Conservation (phyloP, 1,284 basidiomycete species). For the Austroboletus rostrupii region DNA sequence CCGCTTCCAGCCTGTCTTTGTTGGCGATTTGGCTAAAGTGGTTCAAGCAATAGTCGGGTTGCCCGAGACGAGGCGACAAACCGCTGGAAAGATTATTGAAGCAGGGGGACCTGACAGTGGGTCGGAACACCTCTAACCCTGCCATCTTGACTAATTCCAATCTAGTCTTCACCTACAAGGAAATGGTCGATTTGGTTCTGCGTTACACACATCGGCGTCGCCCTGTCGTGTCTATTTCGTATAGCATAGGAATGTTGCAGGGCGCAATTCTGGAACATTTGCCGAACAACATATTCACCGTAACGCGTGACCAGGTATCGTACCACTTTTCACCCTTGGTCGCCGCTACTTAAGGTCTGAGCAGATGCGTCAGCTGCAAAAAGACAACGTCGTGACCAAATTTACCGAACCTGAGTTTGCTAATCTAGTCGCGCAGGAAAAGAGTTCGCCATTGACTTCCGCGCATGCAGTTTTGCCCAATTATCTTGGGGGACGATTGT, state of each 20-base stretch:
- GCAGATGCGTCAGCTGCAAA: constrained; percentile 57
- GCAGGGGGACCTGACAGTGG: constrained; percentile 65
- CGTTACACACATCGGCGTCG: constrained; percentile 48
- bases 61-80: constrained; percentile 37
- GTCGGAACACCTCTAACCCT: constrained; percentile 15
- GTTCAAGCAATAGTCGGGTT: constrained; percentile 56
- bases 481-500: constrained; percentile 38
- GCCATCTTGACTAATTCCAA: constrained; percentile 1
- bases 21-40: constrained; percentile 56
- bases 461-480: constrained; percentile 53
- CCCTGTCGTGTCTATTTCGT: constrained; percentile 60
- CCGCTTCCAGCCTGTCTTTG: constrained; percentile 67
- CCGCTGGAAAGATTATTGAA: constrained; percentile 60
- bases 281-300: constrained; percentile 60
- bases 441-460: constrained; percentile 37
- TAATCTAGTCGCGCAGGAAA: constrained; percentile 39
- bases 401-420: constrained; percentile 41
- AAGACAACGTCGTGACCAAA: constrained; percentile 52
- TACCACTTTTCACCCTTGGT: neutral
- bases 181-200: constrained; percentile 63
- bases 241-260: constrained; percentile 55
- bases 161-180: constrained; percentile 59
- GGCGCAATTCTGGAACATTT: constrained; percentile 58
- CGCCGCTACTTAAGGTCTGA: constrained; percentile 2
- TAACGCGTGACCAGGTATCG: constrained; percentile 61